Evolutionary conservation across 371 early-diverging fungal genomes (phyloP), one percentile per base, ranked within the genome.

Genomic region (Mortierella sp.): DNA sequence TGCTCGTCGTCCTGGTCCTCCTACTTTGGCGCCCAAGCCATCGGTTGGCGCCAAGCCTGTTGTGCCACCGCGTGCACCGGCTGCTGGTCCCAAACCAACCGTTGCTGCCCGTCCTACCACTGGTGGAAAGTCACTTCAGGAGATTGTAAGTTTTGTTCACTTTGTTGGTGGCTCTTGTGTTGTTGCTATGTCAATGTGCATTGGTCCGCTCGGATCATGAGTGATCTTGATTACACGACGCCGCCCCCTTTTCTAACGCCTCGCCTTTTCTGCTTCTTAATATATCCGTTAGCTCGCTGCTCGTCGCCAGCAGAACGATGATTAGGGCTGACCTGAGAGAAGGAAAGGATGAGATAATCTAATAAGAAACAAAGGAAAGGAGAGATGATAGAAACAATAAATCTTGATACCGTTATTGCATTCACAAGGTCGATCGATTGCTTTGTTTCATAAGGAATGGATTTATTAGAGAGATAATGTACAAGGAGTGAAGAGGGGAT

Each of bases 21-120:
- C 92, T 51, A 89, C 90, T 14, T 87, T 90, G 10, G 88, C 88
- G 11, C 89, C 91, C 18, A 91, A 90, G 70, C 93, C 93, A 32
- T 75, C 84, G 5, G 77, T 90, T 10, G 91, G 91, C 54, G 84
- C 89, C 43, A 91, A 91, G 74, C 91, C 92, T 14, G 83, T 73
- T 24, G 75, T 79, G 7, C 87, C 87, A 8, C 72, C 84, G 27
- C 80, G 83, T 12, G 78, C 81, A 27, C 78, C 84, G 21, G 83
- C 54, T 46, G 76, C 72, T 1, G 84, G 84, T 70, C 81, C 84
- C 68, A 93, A 91, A 63, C 93, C 93, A 8, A 87, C 86, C 0
- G 75, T 90, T 24, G 90, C 93, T n/a, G 87, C 90, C 35, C 84
- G 91, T 73, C 91, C 92, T 48, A 79, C 81, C 0, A 77, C 86